Conservation (phyloP, 257 asterid species). For the Solanum ossicruentum region DNA sequence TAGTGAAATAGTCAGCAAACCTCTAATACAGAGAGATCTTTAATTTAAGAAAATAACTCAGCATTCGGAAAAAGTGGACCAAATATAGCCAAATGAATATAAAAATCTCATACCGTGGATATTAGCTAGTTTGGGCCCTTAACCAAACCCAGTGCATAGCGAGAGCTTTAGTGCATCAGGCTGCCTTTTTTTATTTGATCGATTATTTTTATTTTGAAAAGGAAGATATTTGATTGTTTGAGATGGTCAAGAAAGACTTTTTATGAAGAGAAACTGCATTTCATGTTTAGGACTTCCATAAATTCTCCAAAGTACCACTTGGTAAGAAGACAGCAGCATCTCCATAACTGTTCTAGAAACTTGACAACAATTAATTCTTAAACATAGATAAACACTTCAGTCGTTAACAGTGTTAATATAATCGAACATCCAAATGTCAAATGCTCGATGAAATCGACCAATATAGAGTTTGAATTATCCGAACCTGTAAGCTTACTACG, state of each 20-base stretch:
- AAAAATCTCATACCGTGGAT: not conserved
- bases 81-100: not conserved
- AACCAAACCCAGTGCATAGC: no score
- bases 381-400: not conserved
- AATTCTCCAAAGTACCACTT: not conserved
- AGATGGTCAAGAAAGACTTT: not conserved
- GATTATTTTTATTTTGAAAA: not conserved
- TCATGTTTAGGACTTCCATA: not conserved
- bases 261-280: not conserved
- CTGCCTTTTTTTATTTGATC: no score
- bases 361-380: not conserved
- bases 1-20: not conserved
- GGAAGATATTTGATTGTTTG: not conserved
- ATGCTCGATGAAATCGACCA: not conserved
- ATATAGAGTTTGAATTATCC: not conserved
- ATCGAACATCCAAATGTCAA: not conserved
- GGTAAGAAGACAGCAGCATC: not conserved
- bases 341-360: not conserved
- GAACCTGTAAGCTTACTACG: slow-evolving; percentile 68
- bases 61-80: not conserved
- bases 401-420: not conserved
- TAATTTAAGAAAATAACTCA: not conserved
- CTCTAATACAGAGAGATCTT: not conserved
- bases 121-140: not conserved
- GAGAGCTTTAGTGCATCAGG: not conserved